phyloP scores from a whole-genome alignment of 495 filamentous ascomycete species.

The Collariella sp. region DNA sequence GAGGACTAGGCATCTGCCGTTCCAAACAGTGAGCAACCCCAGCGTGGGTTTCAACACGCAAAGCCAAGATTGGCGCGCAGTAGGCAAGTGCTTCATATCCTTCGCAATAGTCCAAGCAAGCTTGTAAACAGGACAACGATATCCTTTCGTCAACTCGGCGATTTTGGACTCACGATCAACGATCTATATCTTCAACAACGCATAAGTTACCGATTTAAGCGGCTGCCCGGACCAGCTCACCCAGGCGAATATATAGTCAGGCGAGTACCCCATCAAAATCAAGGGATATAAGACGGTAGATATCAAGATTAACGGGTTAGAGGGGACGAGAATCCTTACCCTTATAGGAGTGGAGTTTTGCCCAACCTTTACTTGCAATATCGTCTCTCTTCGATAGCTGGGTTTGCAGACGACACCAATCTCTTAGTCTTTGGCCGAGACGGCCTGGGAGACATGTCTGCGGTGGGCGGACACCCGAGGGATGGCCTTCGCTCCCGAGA shows the following conservation, averaged over 20 bases:
- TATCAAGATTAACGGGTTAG: background rate
- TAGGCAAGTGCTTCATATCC: too few species aligned
- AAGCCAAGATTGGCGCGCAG: too few species aligned
- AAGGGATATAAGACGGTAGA: background rate
- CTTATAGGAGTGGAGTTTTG: slow-evolving; percentile 7
- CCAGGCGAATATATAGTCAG: slow-evolving; percentile 2
- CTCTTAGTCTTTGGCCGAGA: too few species aligned
- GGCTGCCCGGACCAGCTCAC: background rate
- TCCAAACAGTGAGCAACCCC: too few species aligned
- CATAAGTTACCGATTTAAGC: background rate
- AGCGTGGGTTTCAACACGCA: too few species aligned
- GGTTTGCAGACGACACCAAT: too few species aligned
- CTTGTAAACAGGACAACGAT: background rate
- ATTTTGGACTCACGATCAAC: slow-evolving; percentile 11
- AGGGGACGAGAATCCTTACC: background rate
- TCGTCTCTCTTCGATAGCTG: slow-evolving; percentile 4
- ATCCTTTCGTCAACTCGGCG: slow-evolving; percentile 9
- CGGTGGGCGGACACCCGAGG: too few species aligned
- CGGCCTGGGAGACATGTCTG: too few species aligned
- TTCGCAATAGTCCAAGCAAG: too few species aligned
- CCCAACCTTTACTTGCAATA: slow-evolving; percentile 1
- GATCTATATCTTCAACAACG: slow-evolving; percentile 8
- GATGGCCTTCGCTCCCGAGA: too few species aligned
- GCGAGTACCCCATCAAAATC: background rate
- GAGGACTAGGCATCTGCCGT: too few species aligned